Evolutionary conservation across 2,329 filamentous ascomycete species (phyloP).

Genomic region (Alternaria solani): DNA sequence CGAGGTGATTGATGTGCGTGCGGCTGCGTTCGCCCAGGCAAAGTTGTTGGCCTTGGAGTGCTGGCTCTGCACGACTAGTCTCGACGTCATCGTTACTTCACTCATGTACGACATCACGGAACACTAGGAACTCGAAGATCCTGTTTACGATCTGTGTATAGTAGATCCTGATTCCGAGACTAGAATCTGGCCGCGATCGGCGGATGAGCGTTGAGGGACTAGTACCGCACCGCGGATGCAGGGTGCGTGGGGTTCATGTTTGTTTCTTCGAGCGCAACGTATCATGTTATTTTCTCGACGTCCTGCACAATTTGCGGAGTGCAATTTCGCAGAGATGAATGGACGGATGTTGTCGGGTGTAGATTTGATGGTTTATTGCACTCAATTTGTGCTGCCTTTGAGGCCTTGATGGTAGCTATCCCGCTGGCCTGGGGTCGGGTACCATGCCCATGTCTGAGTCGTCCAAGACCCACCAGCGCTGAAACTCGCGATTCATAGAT

Average conservation of each 20-base stretch:
- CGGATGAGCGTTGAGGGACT: constrained; percentile 7
- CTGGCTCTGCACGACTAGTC: constrained; percentile 28
- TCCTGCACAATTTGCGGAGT: constrained; percentile 2
- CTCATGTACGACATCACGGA: constrained; percentile 19
- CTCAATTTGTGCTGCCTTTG: neutral
- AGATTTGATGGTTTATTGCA: constrained; percentile 1
- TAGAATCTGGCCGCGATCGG: constrained; percentile 12
- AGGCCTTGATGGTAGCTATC: neutral
- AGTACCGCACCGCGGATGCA: constrained; percentile 1
- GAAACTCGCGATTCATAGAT: neutral
- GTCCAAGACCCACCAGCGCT: neutral
- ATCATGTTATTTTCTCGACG: constrained; percentile 1
- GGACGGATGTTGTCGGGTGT: neutral
- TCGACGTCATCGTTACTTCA: constrained; percentile 45
- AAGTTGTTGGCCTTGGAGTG: constrained; percentile 1
- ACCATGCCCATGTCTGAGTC: neutral
- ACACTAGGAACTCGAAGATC: constrained; percentile 9
- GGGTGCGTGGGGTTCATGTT: constrained; percentile 8
- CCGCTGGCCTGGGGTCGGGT: neutral
- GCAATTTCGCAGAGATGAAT: neutral
- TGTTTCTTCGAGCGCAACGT: constrained; percentile 4
- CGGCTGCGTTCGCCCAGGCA: constrained; percentile 6
- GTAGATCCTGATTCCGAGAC: constrained; percentile 7
- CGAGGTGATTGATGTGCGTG: constrained; percentile 24
- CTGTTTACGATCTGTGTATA: constrained; percentile 1